Evolutionary conservation across 192 early-diverging fungal species (phyloP).

Genomic region (Chytriomyces hyalinus): DNA sequence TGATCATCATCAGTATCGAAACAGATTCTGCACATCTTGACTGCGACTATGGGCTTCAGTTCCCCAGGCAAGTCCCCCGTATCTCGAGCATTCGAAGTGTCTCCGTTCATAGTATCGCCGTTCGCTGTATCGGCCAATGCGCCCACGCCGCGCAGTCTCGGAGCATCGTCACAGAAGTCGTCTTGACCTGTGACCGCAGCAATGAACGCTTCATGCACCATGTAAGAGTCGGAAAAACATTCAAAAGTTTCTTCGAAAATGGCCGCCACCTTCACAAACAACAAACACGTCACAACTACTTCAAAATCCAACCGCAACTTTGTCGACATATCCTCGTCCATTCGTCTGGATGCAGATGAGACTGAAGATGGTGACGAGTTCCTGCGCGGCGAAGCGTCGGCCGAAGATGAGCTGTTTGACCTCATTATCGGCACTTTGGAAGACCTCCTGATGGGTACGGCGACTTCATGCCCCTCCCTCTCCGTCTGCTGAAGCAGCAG

Average conservation of each 20-base stretch:
- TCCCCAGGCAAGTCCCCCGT: neutral
- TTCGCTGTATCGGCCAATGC: neutral
- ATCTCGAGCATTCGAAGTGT: neutral
- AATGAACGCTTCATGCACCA: too few relatives aligned
- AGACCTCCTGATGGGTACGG: conserved; percentile 57
- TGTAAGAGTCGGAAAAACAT: too few relatives aligned
- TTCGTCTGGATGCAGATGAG: conserved; percentile 2
- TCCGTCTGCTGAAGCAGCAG: neutral
- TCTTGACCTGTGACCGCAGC: too few relatives aligned
- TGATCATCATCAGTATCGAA: neutral
- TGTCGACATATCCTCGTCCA: conserved; percentile 14
- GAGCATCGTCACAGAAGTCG: too few relatives aligned
- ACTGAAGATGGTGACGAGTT: conserved; percentile 11
- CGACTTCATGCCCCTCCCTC: neutral
- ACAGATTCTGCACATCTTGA: conserved; percentile 13
- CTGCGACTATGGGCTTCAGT: neutral
- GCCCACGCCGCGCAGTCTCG: too few relatives aligned
- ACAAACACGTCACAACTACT: neutral
- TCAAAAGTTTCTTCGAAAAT: neutral
- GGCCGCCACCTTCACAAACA: conserved; percentile 20
- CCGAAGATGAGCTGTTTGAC: conserved; percentile 53
- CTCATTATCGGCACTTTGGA: conserved; percentile 55
- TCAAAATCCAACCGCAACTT: neutral
- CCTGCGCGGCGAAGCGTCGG: neutral
- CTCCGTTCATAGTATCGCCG: neutral